A percentile compares a stretch with the other conserved stretches of the same genome.
These are phyloP conservation scores for Fusarium nelsonii DNA, from an alignment of 2,329 filamentous ascomycete genomes.

Conservation along the genomic window DNA sequence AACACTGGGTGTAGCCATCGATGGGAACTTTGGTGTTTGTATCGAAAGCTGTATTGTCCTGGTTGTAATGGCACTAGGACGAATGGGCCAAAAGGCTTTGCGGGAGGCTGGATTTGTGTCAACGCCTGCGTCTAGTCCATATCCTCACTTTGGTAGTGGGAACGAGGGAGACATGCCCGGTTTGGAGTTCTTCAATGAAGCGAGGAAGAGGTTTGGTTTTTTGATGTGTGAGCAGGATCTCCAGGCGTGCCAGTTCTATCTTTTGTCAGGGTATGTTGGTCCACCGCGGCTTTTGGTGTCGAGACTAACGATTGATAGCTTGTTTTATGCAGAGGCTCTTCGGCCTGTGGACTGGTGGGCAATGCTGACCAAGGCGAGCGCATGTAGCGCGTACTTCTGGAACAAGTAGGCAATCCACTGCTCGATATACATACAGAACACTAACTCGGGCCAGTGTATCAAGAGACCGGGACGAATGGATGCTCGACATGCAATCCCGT, in stretches of 20 bases:
- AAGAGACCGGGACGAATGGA: constrained; percentile 33
- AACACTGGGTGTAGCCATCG: constrained; percentile 27
- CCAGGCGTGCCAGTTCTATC: constrained; percentile 31
- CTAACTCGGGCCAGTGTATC: constrained; percentile 2
- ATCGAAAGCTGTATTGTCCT: constrained; percentile 35
- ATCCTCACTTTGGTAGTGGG: neutral
- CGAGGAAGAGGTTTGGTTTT: constrained; percentile 34
- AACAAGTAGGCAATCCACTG: neutral
- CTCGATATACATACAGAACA: accelerated
- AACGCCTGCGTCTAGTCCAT: neutral
- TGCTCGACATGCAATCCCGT: constrained; percentile 40
- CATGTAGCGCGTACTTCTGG: constrained; percentile 38
- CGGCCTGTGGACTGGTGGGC: constrained; percentile 36
- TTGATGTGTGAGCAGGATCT: constrained; percentile 35
- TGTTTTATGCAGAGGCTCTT: constrained; percentile 35
- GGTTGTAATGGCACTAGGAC: constrained; percentile 24
- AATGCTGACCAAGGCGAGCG: constrained; percentile 36
- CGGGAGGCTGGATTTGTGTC: constrained; percentile 14
- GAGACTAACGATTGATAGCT: neutral
- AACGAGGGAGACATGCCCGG: constrained; percentile 18
- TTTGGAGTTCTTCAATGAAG: constrained; percentile 32
- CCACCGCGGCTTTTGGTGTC: accelerated
- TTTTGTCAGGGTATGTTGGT: constrained; percentile 19
- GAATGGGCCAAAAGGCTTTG: constrained; percentile 16
- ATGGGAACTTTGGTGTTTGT: constrained; percentile 29